Evolutionary conservation across 805 yeast genomes (phyloP).

Genomic region (Yamadazyma philogaea): DNA sequence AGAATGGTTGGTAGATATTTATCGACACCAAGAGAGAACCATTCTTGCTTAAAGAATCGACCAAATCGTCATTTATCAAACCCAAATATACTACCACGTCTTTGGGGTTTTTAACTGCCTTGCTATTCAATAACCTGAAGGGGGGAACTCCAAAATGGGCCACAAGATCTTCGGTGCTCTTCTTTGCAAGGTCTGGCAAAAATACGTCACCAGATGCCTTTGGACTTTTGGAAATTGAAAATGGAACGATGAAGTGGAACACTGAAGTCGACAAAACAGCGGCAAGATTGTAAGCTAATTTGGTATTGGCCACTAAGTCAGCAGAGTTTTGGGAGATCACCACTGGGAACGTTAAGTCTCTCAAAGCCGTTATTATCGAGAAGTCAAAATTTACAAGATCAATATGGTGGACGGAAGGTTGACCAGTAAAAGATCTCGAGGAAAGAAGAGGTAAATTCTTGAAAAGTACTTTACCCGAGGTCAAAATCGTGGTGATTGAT

Average conservation of each 20-base stretch:
- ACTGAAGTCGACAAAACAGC: constrained; percentile 51
- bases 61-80: constrained; percentile 44
- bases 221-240: constrained; percentile 12
- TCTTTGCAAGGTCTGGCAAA: constrained; percentile 11
- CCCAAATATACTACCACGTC: constrained; percentile 65
- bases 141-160: constrained; percentile 24
- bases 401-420: constrained; percentile 58
- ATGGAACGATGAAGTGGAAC: constrained; percentile 61
- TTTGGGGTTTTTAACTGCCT: constrained; percentile 29
- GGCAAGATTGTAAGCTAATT: constrained; percentile 59
- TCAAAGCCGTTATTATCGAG: constrained; percentile 64
- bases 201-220: constrained; percentile 4
- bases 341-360: constrained; percentile 63
- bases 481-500: constrained; percentile 37
- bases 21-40: constrained; percentile 51
- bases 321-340: constrained; percentile 61
- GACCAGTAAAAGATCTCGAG: constrained; percentile 29
- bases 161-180: constrained; percentile 21
- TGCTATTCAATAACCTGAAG: constrained; percentile 28
- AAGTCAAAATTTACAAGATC: constrained; percentile 60
- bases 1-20: constrained; percentile 73
- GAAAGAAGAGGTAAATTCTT: constrained; percentile 59
- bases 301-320: constrained; percentile 50
- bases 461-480: constrained; percentile 53
- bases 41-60: constrained; percentile 34